Conservation (phyloP, 441 rosid species). For the Pelargonium citronellum region DNA sequence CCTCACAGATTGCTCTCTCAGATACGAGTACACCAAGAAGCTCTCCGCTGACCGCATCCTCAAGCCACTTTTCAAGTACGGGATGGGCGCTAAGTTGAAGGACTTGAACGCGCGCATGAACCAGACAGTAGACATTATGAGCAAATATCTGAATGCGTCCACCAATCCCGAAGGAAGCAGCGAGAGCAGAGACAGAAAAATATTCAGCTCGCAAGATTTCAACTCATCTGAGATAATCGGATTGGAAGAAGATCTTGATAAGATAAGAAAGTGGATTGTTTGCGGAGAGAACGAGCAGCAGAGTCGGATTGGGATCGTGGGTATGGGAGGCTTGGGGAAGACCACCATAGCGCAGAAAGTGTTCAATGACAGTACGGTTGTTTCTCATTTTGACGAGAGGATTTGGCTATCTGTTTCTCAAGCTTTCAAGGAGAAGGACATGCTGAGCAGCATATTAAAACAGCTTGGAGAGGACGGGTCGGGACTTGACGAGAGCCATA, state of each 20-base stretch:
- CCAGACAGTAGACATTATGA: background rate
- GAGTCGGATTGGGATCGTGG: background rate
- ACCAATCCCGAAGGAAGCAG: background rate
- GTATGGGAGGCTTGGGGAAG: conserved; percentile 8
- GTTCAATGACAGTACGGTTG: background rate
- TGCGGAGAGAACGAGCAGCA: background rate
- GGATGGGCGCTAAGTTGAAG: background rate
- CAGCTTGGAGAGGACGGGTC: background rate
- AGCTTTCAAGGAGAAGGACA: background rate
- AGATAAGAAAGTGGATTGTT: background rate
- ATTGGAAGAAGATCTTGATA: background rate
- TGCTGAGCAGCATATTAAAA: background rate
- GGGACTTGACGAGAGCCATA: background rate
- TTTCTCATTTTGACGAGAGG: background rate
- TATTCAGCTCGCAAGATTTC: background rate
- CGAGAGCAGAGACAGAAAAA: background rate
- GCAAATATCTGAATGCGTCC: background rate
- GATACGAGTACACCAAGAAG: conserved; percentile 3
- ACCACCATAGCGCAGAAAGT: conserved; percentile 2
- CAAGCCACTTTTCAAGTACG: background rate
- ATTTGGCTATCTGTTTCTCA: conserved; percentile 1
- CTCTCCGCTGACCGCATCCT: background rate
- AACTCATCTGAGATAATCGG: background rate
- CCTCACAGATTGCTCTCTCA: background rate
- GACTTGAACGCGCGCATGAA: background rate